Conservation (phyloP, 345 rosid species). For the Ceriops zippeliana region DNA sequence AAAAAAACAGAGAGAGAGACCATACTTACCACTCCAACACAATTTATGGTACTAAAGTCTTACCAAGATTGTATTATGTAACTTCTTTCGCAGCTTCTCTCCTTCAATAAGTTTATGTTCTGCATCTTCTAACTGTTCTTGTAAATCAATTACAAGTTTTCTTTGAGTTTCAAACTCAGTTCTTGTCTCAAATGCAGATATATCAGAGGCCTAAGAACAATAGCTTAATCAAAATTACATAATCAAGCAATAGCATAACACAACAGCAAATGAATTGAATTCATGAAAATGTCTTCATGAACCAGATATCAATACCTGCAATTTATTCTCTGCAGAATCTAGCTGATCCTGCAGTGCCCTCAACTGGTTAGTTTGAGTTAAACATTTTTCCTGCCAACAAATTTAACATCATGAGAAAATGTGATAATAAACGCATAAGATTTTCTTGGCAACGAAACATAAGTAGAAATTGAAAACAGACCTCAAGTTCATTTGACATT, state of each 20-base stretch:
- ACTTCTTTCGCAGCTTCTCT: constrained; percentile 83
- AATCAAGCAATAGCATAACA: constrained; percentile 2
- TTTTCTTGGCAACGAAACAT: neutral
- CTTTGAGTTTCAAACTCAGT: constrained; percentile 71
- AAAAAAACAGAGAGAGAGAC: constrained; percentile 1
- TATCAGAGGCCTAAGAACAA: constrained; percentile 57
- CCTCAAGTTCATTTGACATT: constrained; percentile 81
- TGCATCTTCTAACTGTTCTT: constrained; percentile 65
- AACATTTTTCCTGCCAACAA: constrained; percentile 56
- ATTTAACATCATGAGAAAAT: constrained; percentile 16
- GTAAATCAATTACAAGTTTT: constrained; percentile 61
- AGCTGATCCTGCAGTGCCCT: constrained; percentile 61
- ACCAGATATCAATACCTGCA: constrained; percentile 45
- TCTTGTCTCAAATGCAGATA: constrained; percentile 68
- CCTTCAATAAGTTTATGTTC: constrained; percentile 88
- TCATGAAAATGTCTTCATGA: constrained; percentile 1
- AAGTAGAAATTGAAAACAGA: constrained; percentile 18
- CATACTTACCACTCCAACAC: neutral
- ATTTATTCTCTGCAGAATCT: constrained; percentile 55
- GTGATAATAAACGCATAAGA: constrained; percentile 1
- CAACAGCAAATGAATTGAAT: neutral
- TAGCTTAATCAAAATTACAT: constrained; percentile 6
- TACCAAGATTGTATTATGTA: constrained; percentile 97
- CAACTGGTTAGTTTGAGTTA: constrained; percentile 62
- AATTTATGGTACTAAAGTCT: neutral